phyloP scores from a whole-genome alignment of 306 rosid species.

The Hylodesmum podocarpum region DNA sequence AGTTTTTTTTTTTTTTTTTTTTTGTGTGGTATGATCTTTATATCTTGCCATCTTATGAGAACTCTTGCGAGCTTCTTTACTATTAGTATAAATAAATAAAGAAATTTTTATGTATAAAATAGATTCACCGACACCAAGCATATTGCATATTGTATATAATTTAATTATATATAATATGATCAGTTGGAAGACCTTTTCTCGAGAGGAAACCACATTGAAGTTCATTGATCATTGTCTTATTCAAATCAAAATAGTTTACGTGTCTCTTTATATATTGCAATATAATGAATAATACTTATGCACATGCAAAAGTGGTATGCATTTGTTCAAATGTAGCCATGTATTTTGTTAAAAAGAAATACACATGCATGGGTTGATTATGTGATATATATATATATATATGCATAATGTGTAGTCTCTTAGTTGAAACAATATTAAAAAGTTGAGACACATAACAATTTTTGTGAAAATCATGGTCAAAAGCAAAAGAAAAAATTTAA shows the following conservation, averaged over 20 bases:
- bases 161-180: too few relatives aligned
- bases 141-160: background rate
- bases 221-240: background rate
- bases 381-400: too few relatives aligned
- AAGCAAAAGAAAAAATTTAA: background rate
- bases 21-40: background rate
- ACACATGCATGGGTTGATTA: background rate
- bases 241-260: background rate
- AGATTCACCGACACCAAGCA: constrained; percentile 1
- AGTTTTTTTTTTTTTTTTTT: too few relatives aligned
- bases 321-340: background rate
- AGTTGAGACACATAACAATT: background rate
- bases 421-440: background rate
- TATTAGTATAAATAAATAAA: background rate
- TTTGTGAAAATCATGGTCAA: background rate
- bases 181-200: background rate
- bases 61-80: background rate
- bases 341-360: background rate
- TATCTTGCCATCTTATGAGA: background rate
- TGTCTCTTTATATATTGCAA: background rate
- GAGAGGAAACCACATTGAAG: background rate
- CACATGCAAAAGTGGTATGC: background rate
- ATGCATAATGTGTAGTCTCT: background rate
- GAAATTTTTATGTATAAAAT: background rate
- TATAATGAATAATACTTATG: background rate